These are phyloP conservation scores for Carex pumila DNA, from an alignment of 176 grass and related monocot species.

Conservation along the genomic window DNA sequence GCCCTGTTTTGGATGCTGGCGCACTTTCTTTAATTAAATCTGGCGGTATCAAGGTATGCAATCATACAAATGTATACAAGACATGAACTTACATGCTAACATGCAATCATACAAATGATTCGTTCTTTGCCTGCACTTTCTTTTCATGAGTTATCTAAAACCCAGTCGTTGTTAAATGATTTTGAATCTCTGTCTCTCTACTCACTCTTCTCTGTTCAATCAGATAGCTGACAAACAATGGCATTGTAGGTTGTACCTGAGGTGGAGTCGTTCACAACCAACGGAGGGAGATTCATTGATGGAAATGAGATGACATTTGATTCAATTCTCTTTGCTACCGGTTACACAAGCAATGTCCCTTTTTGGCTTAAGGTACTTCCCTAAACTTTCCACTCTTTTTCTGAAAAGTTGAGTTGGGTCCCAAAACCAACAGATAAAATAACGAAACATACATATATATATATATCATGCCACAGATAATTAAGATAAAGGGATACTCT, in stretches of 20 bases:
- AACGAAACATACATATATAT: too few relatives aligned
- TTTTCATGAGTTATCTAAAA: too few relatives aligned
- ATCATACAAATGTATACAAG: too few relatives aligned
- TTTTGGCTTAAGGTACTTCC: slow-evolving; percentile 68
- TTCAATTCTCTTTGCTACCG: slow-evolving; percentile 85
- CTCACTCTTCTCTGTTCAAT: not conserved
- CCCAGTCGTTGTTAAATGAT: too few relatives aligned
- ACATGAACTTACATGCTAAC: too few relatives aligned
- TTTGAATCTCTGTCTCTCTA: not conserved
- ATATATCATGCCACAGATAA: too few relatives aligned
- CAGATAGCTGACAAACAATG: not conserved
- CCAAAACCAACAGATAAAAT: too few relatives aligned
- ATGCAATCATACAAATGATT: too few relatives aligned
- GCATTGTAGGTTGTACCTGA: slow-evolving; percentile 62
- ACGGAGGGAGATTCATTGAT: slow-evolving; percentile 60
- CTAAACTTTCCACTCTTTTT: not conserved
- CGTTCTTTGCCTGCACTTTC: too few relatives aligned
- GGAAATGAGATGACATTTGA: slow-evolving; percentile 70
- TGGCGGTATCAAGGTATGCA: slow-evolving; percentile 71
- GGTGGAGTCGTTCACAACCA: slow-evolving; percentile 60
- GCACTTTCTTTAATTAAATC: slow-evolving; percentile 75
- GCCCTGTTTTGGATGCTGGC: slow-evolving; percentile 88
- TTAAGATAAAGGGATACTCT: too few relatives aligned
- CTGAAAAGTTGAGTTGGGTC: not conserved
- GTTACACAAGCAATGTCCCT: slow-evolving; percentile 92